Conservation (phyloP, 2,329 filamentous ascomycete genomes). For the Leptographium flavum region DNA sequence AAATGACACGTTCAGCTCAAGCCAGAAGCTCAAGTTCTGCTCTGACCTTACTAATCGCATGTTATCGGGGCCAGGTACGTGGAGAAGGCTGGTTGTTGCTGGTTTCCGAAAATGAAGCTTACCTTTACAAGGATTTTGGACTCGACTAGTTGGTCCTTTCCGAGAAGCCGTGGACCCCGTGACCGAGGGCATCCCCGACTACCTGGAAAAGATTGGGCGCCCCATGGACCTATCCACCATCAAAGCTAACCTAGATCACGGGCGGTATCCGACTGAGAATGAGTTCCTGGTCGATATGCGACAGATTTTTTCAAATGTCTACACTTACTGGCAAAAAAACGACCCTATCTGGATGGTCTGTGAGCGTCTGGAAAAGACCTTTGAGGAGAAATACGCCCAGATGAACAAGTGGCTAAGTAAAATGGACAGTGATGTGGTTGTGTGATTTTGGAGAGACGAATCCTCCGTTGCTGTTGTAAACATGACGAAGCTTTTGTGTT, state of each 20-base stretch:
- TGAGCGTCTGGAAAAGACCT: constrained; percentile 41
- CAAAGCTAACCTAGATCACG: constrained; percentile 42
- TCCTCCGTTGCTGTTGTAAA: neutral
- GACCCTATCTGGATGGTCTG: constrained; percentile 41
- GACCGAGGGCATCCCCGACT: constrained; percentile 43
- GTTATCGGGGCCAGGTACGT: constrained; percentile 45
- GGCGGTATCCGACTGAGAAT: constrained; percentile 34
- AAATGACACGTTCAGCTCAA: constrained; percentile 18
- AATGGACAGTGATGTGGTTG: constrained; percentile 29
- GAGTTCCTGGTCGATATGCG: constrained; percentile 44
- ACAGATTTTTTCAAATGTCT: constrained; percentile 50
- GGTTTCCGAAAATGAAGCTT: neutral
- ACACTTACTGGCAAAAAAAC: constrained; percentile 44
- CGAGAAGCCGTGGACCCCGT: constrained; percentile 42
- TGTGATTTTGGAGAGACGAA: constrained; percentile 6
- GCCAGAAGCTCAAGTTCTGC: constrained; percentile 42
- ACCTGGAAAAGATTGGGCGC: constrained; percentile 42
- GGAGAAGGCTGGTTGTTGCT: neutral
- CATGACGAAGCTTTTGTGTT: neutral
- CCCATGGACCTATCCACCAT: constrained; percentile 50
- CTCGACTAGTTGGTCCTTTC: constrained; percentile 48
- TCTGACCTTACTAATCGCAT: constrained; percentile 42
- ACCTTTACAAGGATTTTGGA: constrained; percentile 39
- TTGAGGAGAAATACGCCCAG: constrained; percentile 29
- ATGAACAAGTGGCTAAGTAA: constrained; percentile 48